Percentiles rank a stretch among this genome's conserved stretches.
Conservation (phyloP, 306 rosid genomes). For the Hippophae rhamnoides region DNA sequence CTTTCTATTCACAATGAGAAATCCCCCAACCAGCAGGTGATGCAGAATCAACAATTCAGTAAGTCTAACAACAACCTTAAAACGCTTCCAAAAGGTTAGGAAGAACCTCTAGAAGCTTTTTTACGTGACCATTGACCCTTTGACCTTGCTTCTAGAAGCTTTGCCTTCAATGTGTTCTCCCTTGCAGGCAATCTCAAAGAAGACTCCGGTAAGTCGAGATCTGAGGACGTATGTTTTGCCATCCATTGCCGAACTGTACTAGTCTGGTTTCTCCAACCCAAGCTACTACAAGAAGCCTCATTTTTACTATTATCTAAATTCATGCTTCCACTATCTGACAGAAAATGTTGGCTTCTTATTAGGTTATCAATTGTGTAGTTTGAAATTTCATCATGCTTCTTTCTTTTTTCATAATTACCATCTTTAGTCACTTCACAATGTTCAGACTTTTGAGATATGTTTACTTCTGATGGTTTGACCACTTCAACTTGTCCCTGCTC, state of each 20-base stretch:
- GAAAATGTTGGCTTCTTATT: conserved; percentile 48
- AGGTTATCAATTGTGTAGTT: conserved; percentile 43
- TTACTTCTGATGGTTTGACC: conserved; percentile 32
- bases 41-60: conserved; percentile 7
- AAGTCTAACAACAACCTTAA: background rate
- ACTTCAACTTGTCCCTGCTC: conserved; percentile 33
- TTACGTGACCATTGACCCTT: conserved; percentile 65
- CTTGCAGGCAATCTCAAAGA: conserved; percentile 47
- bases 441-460: conserved; percentile 31
- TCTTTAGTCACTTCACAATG: conserved; percentile 30
- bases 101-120: conserved; percentile 51
- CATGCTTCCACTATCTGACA: conserved; percentile 45
- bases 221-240: conserved; percentile 37
- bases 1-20: conserved; percentile 18
- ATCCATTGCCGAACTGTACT: conserved; percentile 86
- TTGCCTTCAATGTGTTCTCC: conserved; percentile 76
- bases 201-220: conserved; percentile 37
- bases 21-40: conserved; percentile 5
- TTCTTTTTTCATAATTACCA: conserved; percentile 27
- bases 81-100: conserved; percentile 11
- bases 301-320: conserved; percentile 38
- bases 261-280: conserved; percentile 88
- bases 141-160: conserved; percentile 92
- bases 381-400: conserved; percentile 33
- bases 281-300: conserved; percentile 88